Base-by-base conservation (phyloP, 345 rosid genomes). In the Hibiscus syriacus region DNA sequence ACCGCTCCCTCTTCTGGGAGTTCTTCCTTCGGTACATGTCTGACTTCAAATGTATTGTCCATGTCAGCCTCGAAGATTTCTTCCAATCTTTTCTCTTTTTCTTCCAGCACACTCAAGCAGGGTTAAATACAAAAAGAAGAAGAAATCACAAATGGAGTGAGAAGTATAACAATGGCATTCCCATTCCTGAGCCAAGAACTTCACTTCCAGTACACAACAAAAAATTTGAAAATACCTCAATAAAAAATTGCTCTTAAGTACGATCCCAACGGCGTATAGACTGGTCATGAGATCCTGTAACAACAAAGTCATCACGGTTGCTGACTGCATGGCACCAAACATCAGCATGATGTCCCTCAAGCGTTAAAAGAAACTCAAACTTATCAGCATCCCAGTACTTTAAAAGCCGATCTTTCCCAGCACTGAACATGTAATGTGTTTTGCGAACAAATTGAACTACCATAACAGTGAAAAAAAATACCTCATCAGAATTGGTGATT, bases 221-320 rank as follows among this genome's bases (percentile, higher is more conserved):
- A n/a, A n/a, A n/a, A n/a, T n/a, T n/a, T n/a, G n/a, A n/a, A n/a
- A 68, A 29, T 70, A 93, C 96, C 92, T 90, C 98, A 64, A 90
- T 85, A 80, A 93, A 93, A 78, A 93, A 90, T 29, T 89, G 98
- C 69, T 93, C 98, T 56, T 93, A 96, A 29, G 96, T 85, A 60
- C 95, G 94, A 76, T 90, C 98, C 98, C 98, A 93, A 29, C 98
- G 92, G 46, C 97, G 94, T 70, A 93, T 86, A 30, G n/a, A n/a
- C n/a, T n/a, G n/a, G n/a, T n/a, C n/a, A n/a, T n/a, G n/a, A n/a
- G n/a, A n/a, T n/a, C n/a, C n/a, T n/a, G n/a, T n/a, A n/a, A n/a
- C n/a, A n/a, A n/a, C n/a, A n/a, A n/a, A n/a, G n/a, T n/a, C n/a
- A n/a, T n/a, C n/a, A n/a, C n/a, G n/a, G n/a, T n/a, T n/a, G n/a